phyloP scores from a whole-genome alignment of 768 basidiomycete species.

The Porphyrellus cyaneotinctus region DNA sequence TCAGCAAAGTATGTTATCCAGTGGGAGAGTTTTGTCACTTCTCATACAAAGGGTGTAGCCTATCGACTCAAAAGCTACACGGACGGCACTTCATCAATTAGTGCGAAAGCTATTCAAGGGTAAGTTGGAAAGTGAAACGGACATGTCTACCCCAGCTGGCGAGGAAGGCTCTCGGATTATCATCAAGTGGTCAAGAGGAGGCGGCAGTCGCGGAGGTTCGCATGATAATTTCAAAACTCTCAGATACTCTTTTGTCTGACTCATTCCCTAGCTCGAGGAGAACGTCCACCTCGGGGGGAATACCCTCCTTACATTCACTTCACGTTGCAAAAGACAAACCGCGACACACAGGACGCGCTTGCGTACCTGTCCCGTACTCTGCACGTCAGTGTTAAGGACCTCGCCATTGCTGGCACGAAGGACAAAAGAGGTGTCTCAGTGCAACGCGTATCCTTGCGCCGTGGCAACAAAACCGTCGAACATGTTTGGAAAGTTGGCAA shows the following conservation, averaged over 20 bases:
- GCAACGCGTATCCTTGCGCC: constrained; percentile 80
- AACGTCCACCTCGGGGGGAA: constrained; percentile 53
- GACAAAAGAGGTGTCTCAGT: constrained; percentile 97
- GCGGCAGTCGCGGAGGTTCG: constrained; percentile 43
- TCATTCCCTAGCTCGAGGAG: constrained; percentile 28
- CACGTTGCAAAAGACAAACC: constrained; percentile 94
- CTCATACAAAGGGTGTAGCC: constrained; percentile 47
- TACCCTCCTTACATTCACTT: constrained; percentile 93
- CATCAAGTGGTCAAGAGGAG: constrained; percentile 70
- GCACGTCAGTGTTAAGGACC: constrained; percentile 73
- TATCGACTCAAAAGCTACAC: constrained; percentile 73
- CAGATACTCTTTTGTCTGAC: background rate
- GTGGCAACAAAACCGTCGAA: constrained; percentile 73
- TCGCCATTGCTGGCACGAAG: constrained; percentile 93
- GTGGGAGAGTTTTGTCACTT: constrained; percentile 6
- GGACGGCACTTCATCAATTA: constrained; percentile 77
- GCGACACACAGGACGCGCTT: constrained; percentile 94
- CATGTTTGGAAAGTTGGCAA: constrained; percentile 85
- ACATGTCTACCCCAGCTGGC: constrained; percentile 41
- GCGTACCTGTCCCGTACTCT: constrained; percentile 72
- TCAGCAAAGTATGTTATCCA: constrained; percentile 68
- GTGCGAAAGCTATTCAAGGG: constrained; percentile 80
- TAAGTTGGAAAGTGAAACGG: constrained; percentile 81
- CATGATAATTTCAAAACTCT: constrained; percentile 22
- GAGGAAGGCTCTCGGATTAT: constrained; percentile 74